Base-by-base conservation (phyloP, 2,329 filamentous ascomycete genomes). In the Rhynchosporium graminicola region DNA sequence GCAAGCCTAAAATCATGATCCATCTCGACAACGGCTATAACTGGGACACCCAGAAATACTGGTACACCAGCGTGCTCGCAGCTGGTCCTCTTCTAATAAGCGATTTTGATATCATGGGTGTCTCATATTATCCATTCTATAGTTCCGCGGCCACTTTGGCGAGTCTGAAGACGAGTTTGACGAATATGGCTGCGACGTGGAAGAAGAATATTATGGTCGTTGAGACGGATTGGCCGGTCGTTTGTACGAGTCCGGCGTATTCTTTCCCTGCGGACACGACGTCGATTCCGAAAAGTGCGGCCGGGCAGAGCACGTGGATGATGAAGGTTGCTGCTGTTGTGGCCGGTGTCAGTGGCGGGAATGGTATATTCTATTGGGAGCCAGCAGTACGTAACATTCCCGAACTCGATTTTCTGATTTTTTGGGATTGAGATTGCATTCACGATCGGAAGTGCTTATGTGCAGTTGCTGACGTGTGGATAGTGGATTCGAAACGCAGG, bases 1-100 rank as follows among this genome's bases (percentile, higher is more conserved):
- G 81, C 0, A 80, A 82, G 65, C 86, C 88, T 1, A 83, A 87
- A 72, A 89, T 91, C 74, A 86, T 91, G 85, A 83, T 91, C 46
- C 89, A 91, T 70, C 80, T 91, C 3, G 87, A 91, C 73, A 88
- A 90, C 70, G 88, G 88, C n/a, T 92, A 87, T 86, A 81, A 88
- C 66, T 89, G 84, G 85, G 78, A 75, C 3, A 82, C 82, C 2
- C 87, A 91, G 72, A 76, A 87, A 64, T 64, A 60, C 20, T 87
- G 80, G 77, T 91, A 90, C 75, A 80, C 81, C 29, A 78, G 77
- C 2, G 81, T 87, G 0, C 77, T 88, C 0, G 78, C 72, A 7
- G 75, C 77, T 29, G 86, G 82, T 1, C 77, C 78, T 0, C 77
- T 88, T 3, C 71, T 74, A 3, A 68, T 77, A 0, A 75, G 77